Evolutionary conservation across 345 rosid genomes (phyloP), one percentile per base, ranked within the genome.

Genomic region (Nasturtium officinale): DNA sequence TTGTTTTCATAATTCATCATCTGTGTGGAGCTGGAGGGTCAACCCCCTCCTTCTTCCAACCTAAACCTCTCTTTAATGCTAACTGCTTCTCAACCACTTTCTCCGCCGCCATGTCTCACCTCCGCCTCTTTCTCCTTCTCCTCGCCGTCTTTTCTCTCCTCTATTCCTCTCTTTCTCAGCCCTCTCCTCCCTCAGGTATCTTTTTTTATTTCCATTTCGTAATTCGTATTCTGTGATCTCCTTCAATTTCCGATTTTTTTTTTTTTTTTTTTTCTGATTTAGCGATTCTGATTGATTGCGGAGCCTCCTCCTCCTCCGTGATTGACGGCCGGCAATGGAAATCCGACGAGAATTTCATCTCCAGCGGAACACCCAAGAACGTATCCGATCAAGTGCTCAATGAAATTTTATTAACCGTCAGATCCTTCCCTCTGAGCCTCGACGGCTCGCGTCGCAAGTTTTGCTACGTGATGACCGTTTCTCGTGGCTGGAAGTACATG

Each of bases 221-320:
- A 7, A 3, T 53, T 4, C 38, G 3, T 30, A 23, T 74, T 74
- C 4, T 26, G 0, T 48, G 2, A 58, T 55, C 10, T 17, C 8
- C n/a, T 21, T 15, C 40, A 8, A 7, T 42, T 54, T 62, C 26
- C 3, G 1, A 43, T 71, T 40, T 29, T 25, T n/a, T n/a, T n/a
- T n/a, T n/a, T n/a, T 4, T 54, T 1, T 17, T 26, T 15, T 53
- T 25, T 20, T 28, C 0, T 0, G 2, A 53, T 53, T 61, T 28
- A 83, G 98, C 87, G 67, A 80, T 77, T 71, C 75, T 87, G 13
- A 91, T 95, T 67, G 85, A 91, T 74, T 90, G 99, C 73, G 96
- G 99, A 42, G 75, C 97, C 30, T 57, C 78, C 11, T 54, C 28
- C 4, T 47, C 82, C 0, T 72, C 87, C 17, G 40, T 71, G 8